These are phyloP conservation scores for Suillus lakei DNA, from an alignment of 768 basidiomycete genomes.

Conservation along the genomic window DNA sequence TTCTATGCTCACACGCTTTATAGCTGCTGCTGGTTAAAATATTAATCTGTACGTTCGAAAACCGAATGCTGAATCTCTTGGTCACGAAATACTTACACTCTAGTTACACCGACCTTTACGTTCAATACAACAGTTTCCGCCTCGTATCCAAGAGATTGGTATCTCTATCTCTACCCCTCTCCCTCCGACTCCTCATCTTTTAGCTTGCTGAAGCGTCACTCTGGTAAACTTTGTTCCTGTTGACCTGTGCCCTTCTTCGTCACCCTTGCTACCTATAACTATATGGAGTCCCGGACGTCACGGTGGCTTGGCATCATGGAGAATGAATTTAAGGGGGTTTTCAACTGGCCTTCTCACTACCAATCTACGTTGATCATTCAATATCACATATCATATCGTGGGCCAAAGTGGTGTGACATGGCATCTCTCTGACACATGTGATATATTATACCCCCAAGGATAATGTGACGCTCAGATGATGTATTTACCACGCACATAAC, in stretches of 20 bases:
- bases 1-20: not conserved
- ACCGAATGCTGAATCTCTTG: not conserved
- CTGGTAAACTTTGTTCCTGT: not conserved
- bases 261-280: not conserved
- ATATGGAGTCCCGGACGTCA: not conserved
- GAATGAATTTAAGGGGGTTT: not conserved
- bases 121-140: too few relatives aligned
- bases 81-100: not conserved
- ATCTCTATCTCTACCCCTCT: not conserved
- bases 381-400: not conserved
- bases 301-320: not conserved
- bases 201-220: too few relatives aligned
- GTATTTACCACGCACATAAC: too few relatives aligned
- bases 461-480: too few relatives aligned
- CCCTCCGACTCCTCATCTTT: not conserved
- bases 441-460: too few relatives aligned
- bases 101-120: not conserved
- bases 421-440: too few relatives aligned
- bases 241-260: not conserved
- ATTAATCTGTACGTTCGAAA: not conserved
- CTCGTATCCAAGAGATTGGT: not conserved
- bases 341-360: not conserved
- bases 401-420: too few relatives aligned
- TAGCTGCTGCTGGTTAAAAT: not conserved
- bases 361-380: not conserved